These are phyloP conservation scores for Takashimella koratensis DNA, from an alignment of 1,284 basidiomycete species.

Conservation along the genomic window DNA sequence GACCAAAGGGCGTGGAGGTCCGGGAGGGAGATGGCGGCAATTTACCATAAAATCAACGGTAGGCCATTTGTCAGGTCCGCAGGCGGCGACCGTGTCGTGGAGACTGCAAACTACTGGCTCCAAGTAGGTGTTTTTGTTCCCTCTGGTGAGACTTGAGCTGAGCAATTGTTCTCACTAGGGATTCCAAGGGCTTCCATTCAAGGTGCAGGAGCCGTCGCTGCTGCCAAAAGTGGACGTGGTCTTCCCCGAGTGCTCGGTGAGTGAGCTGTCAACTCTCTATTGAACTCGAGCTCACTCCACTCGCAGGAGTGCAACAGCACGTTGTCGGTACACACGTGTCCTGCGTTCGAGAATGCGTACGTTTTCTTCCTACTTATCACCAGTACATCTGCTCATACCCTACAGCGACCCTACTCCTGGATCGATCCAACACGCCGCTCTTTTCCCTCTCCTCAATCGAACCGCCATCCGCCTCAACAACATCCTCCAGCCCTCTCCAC, in stretches of 20 bases:
- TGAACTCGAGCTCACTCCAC: neutral
- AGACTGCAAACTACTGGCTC: slow-evolving; percentile 67
- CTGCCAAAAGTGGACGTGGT: slow-evolving; percentile 29
- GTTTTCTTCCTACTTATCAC: neutral
- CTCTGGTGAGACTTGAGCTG: slow-evolving; percentile 50
- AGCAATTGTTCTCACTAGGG: slow-evolving; percentile 15
- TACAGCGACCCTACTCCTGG: slow-evolving; percentile 10
- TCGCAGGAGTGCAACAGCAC: slow-evolving; percentile 62
- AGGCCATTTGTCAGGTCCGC: slow-evolving; percentile 67
- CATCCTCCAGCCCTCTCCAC: slow-evolving; percentile 55
- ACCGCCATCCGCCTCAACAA: slow-evolving; percentile 56
- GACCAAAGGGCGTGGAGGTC: slow-evolving; percentile 33
- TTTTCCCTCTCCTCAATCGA: slow-evolving; percentile 57
- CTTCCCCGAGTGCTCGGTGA: slow-evolving; percentile 35
- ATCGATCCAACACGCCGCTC: slow-evolving; percentile 57
- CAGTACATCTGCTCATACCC: slow-evolving; percentile 49
- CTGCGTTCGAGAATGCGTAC: slow-evolving; percentile 52
- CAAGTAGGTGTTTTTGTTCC: slow-evolving; percentile 58
- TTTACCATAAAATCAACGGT: slow-evolving; percentile 44
- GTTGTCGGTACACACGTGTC: slow-evolving; percentile 65
- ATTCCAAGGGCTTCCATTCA: slow-evolving; percentile 22
- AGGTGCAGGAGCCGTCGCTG: slow-evolving; percentile 4
- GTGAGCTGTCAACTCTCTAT: no score
- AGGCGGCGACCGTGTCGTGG: slow-evolving; percentile 59
- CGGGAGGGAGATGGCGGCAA: slow-evolving; percentile 18